Base-by-base conservation (phyloP, 83 land plant species). In the Isoetes engelmannii region DNA sequence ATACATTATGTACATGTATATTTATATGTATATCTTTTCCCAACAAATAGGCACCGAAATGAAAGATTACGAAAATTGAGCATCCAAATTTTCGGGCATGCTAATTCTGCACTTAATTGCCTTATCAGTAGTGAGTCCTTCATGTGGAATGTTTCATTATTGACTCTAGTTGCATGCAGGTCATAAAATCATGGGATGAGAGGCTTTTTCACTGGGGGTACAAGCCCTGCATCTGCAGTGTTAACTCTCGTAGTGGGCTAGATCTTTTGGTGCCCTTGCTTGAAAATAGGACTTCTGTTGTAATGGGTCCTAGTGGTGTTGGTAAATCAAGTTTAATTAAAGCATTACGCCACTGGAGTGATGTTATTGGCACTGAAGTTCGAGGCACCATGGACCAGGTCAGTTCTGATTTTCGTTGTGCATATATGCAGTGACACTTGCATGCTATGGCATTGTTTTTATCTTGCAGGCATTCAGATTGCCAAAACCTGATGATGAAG, bases 281-380 rank as follows among this genome's bases (percentile, higher is more conserved):
- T 84, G 82, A 75, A 55, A 77, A 78, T 5, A 83, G 79, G 61
- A 90, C 88, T 5, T 77, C 91, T 62, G 99, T 90, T 6, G 83
- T 94, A 57, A 83, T 88, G 28, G 99, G 99, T 44, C 97, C 92
- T 46, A 90, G 99, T 76, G 99, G 99, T 50, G 99, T 94, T 50
- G 99, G 99, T 17, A 94, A 94, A 61, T 94, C 99, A 20, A 94
- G 99, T 61, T 61, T 94, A 59, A 94, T 94, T 62, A 94, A 90
- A 81, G 83, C 83, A 41, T 76, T 94, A 66, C 85, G 96, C 74
- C 76, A 80, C 67, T 79, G 48, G 37, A 49, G 74, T 6, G 67
- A 64, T 47, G 41, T 65, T 57, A 79, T 61, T 45, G 63, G 74
- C 44, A 59, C 69, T 42, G 80, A 78, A 41, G 71, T 43, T 12